Base-by-base conservation (phyloP, 2,329 filamentous ascomycete species). In the Aspergillus japonicus region DNA sequence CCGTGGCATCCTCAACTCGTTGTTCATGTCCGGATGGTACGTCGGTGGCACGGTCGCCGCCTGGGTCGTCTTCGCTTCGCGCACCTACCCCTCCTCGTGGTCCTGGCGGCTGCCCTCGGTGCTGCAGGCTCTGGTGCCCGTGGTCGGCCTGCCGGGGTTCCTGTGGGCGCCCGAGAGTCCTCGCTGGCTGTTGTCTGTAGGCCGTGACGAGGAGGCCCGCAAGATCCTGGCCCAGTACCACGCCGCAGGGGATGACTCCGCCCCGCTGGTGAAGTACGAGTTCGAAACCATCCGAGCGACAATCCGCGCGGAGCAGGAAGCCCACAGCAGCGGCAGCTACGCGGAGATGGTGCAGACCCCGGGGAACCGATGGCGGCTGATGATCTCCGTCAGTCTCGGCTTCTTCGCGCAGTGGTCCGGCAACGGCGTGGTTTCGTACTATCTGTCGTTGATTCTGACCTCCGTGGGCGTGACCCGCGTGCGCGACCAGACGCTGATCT, bases 21-120 rank as follows among this genome's bases (percentile, higher is more conserved):
- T 76, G 0, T 79, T 73, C 62, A 77, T 72, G 63, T 72, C 67
- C 24, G 71, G 72, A 2, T 77, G 69, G 66, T 77, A 76, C 51
- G 56, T 70, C 11, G 71, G 72, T 12, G 64, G 62, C 3, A 60
- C 62, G 1, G 58, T 73, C 10, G 66, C 68, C 8, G 70, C 67
- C 2, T 74, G 68, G 69, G 63, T 68, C 5, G 69, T 67, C 0
- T 73, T 72, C 24, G 68, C 57, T 4, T 63, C 63, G 10, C 62
- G 65, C 7, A 62, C 55, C 24, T 69, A 68, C 29, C 1, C 10
- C 4, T 66, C 63, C 0, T 64, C 60, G 2, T 69, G 66, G 68
- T 50, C 60, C 3, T 71, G 69, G 69, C 57, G 68, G 12, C 44
- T 71, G 3, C 69, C 68, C 8, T 66, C 66, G 16, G 24, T 69